Evolutionary conservation across 768 basidiomycete species (phyloP), one percentile per base, ranked within the genome.

Genomic region (Harrya chromipes): DNA sequence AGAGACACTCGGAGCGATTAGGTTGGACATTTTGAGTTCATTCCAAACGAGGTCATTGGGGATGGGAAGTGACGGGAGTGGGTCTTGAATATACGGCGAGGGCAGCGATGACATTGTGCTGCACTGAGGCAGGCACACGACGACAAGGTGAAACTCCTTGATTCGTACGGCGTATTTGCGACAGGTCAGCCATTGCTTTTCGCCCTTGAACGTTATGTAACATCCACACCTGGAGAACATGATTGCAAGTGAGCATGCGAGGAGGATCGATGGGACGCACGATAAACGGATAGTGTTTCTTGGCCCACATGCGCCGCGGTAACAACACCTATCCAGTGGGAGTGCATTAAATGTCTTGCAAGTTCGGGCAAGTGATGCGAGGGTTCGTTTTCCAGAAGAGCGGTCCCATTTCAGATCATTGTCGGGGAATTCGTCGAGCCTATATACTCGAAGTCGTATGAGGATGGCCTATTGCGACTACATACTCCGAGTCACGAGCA

Each of bases 151-250:
- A 5, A 66, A 16, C 23, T 47, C 61, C 29, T 41, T 52, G 31
- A 66, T 59, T 20, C 66, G 64, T 7, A 40, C 50, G 0, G 64
- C 59, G 14, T 66, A 66, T 19, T 58, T 58, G 36, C 27, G 46
- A 40, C 66, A 68, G 4, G 50, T 59, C 1, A 14, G 4, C 66
- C 66, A 68, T 36, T 65, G 61, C 20, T 57, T 60, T 38, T 65
- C 58, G 19, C 63, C 50, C 55, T 64, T 50, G 40, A n/a, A n/a
- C n/a, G n/a, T n/a, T n/a, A n/a, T n/a, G n/a, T n/a, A 65, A 62
- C 46, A 55, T 46, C 4, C 60, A 11, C 13, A 31, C 31, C 31
- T 31, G 31, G 13, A 27, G 26, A 27, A 10, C 26, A 27, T 24
- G 2, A 27, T 27, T 9, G 26, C 8, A 27, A 27, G 40, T 24